Evolutionary conservation across 192 early-diverging fungal genomes (phyloP), one percentile per base, ranked within the genome.

Genomic region (Umbelopsis isabellina): DNA sequence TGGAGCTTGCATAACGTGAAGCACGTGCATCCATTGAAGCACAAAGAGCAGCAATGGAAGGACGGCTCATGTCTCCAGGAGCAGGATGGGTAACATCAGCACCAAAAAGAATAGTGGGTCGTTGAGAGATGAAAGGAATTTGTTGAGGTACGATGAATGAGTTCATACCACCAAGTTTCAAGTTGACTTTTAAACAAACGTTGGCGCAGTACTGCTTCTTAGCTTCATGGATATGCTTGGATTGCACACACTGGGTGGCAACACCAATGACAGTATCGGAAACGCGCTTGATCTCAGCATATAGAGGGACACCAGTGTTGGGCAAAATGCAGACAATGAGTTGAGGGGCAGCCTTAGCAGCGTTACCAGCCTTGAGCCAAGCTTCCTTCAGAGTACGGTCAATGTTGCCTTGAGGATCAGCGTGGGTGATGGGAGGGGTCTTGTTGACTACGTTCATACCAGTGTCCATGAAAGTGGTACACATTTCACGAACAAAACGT

Each of bases 181-280:
- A 86, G 79, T 98, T 98, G 66, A 97, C 87, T 84, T 98, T 98
- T 25, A 98, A 80, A 68, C 90, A 94, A 16, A 98, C 90, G 68
- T 98, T 98, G 16, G 96, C 96, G 70, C 93, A 96, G 84, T 98
- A 98, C 82, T 97, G 95, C 46, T 88, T 75, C 76, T 91, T 95
- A 21, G 91, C 82, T 22, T 82, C 74, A 74, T 84, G 84, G 73
- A 93, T 84, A 68, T 96, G 89, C 76, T 88, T 93, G 18, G 87
- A 83, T 70, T 93, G 94, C 68, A 98, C 87, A 78, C 96, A 98
- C 81, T 98, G 96, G 30, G 94, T 94, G 0, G 92, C 88, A 41
- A 97, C 78, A 25, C 95, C 95, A 69, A 97, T 86, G 21, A 93
- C 90, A 0, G 94, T 96, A 75, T 98, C 95, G 35, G 87, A 87